Base-by-base conservation (phyloP, 148 eudicot species). In the Silene conica region DNA sequence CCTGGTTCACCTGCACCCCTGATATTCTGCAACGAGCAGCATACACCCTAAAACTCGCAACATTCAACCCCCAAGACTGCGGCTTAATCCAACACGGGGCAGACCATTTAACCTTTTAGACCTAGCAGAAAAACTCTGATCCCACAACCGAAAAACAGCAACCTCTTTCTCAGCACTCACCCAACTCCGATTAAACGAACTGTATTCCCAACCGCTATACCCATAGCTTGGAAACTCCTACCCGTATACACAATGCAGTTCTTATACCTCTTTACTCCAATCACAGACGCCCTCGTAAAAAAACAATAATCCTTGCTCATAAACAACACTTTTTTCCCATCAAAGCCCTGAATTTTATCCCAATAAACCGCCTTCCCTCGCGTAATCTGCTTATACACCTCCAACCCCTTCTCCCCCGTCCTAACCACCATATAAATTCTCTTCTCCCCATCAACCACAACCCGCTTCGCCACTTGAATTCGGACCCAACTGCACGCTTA, bases 101-200 rank as follows among this genome's bases (percentile, higher is more conserved):
- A 8, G 63, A 20, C 63, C 63, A 59, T 21, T 20, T 21, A 59
- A 59, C 2, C 19, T 63, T n/a, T n/a, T 3, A 19, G 14, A 68
- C 56, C 50, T 26, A 22, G 9, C 69, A 41, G 11, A 14, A 31
- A 14, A 65, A 6, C 11, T 41, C 22, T 19, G 19, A 21, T 45
- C 71, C 21, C n/a, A 2, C 34, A 68, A 46, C 71, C 71, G n/a
- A 48, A 19, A 68, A 45, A 68, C 71, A 20, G 57, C 57, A 68
- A 68, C 5, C 2, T 68, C 70, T 19, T 66, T 48, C 13, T 68
- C 71, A 45, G 9, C 34, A 46, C 0, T 0, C 55, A 1, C 14
- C 16, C 4, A 50, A 50, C 55, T 9, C 55, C 55, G 1, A 50
- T 6, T 38, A 38, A 38, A 38, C 43, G 43, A 38, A 9, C 43